Base-by-base conservation (phyloP, 2,329 filamentous ascomycete species). In the Microdochium nivale region DNA sequence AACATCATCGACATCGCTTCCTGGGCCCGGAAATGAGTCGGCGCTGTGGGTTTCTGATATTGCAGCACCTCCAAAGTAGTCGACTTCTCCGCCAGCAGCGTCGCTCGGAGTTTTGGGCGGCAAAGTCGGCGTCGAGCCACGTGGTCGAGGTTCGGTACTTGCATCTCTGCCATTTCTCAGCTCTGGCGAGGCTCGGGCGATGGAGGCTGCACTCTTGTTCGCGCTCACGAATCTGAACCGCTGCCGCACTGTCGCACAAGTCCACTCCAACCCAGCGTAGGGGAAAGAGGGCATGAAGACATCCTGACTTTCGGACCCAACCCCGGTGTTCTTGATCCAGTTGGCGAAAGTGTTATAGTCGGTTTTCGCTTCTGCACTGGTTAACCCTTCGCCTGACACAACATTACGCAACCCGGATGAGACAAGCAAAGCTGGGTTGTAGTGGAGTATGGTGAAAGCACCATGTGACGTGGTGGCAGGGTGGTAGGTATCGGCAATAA, bases 251-350 rank as follows among this genome's bases (percentile, higher is more conserved):
- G 86, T 89, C 25, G 80, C 86, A 55, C 78, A 84, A 2, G 81
- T 84, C 88, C 88, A 92, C 14, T 75, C 73, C 25, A 86, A 72
- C 3, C 81, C 83, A 2, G 77, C 85, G 61, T 85, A 90, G 19
- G 70, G 64, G 56, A 81, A 78, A 7, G 77, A 81, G 35, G 74
- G 78, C 49, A 77, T 65, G 57, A 68, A 75, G 4, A 78, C 68
- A 55, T 83, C 78, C 24, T 77, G 62, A 16, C 72, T 73, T 47
- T 81, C 77, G 21, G 73, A 71, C 32, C 78, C 71, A 46, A 71
- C 71, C n/a, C 76, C 69, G 27, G 77, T 75, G 48, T 74, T 80
- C 52, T 86, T 70, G 1, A 81, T 73, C 88, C 88, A 92, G 3
- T 74, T 70, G 64, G 84, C 88, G 70, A 92, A 91, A 43, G 78